Conservation (phyloP, 352 stramenopile genomes). For the Globisporangium middletonii region DNA sequence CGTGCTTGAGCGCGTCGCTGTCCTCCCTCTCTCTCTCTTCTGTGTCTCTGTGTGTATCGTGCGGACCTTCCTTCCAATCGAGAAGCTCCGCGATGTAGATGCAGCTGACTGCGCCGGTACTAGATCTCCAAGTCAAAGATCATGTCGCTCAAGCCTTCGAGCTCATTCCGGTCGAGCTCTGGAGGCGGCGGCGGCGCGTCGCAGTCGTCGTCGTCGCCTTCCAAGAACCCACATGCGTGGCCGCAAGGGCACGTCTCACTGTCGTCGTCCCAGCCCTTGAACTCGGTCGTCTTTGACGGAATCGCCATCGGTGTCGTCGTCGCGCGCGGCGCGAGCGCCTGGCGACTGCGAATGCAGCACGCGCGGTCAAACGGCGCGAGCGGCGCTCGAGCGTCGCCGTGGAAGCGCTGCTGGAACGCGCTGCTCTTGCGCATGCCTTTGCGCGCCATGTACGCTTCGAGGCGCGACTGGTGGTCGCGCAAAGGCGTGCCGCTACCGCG, state of each 20-base stretch:
- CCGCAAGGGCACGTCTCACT: slow-evolving; percentile 32
- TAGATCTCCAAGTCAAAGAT: slow-evolving; percentile 71
- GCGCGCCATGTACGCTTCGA: slow-evolving; percentile 35
- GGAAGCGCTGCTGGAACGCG: slow-evolving; percentile 16
- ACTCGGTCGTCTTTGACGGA: slow-evolving; percentile 14
- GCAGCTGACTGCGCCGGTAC: neutral
- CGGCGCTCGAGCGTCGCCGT: neutral
- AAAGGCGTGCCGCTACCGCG: slow-evolving; percentile 35
- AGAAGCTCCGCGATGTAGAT: neutral
- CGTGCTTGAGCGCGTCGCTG: neutral
- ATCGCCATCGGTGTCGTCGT: slow-evolving; percentile 33
- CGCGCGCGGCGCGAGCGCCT: neutral
- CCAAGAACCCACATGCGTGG: slow-evolving; percentile 28
- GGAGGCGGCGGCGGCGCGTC: slow-evolving; percentile 8
- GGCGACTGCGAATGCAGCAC: neutral
- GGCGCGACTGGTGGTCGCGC: slow-evolving; percentile 42
- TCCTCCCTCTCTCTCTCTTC: neutral
- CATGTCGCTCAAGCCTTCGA: slow-evolving; percentile 31
- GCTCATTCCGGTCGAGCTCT: slow-evolving; percentile 1
- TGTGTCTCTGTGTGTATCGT: neutral
- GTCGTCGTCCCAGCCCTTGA: slow-evolving; percentile 24
- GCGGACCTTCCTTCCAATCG: neutral
- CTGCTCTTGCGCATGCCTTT: slow-evolving; percentile 18
- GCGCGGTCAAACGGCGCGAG: neutral
- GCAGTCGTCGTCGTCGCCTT: slow-evolving; percentile 15